Conservation (phyloP, 805 yeast species). For the Osmozyma mogii region DNA sequence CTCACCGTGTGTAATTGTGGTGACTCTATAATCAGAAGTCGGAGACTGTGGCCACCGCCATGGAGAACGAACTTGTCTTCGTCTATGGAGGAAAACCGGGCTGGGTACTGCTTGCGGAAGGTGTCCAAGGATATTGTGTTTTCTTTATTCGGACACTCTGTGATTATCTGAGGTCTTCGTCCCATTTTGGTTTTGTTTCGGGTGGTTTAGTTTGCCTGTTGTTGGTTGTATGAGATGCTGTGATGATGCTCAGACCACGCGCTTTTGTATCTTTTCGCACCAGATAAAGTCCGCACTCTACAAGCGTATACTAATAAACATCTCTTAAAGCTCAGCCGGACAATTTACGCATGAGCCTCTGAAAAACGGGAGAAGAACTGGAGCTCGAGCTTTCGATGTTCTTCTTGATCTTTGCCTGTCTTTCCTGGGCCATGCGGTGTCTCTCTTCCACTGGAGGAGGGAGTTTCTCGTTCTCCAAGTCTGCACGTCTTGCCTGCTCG, state of each 20-base stretch:
- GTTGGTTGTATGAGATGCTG: too few species aligned
- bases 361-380: constrained; percentile 29
- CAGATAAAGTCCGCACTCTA: too few species aligned
- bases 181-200: too few species aligned
- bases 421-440: constrained; percentile 35
- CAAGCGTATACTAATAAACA: too few species aligned
- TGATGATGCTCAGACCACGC: too few species aligned
- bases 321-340: too few species aligned
- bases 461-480: constrained; percentile 74
- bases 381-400: constrained; percentile 25
- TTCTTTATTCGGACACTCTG: constrained; percentile 31
- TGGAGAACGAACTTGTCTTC: constrained; percentile 35
- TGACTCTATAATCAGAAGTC: too few species aligned
- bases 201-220: too few species aligned
- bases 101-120: constrained; percentile 33
- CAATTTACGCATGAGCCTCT: constrained; percentile 29
- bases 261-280: too few species aligned
- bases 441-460: constrained; percentile 73
- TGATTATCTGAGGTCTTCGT: too few species aligned
- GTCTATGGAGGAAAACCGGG: constrained; percentile 24
- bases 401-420: constrained; percentile 34
- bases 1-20: too few species aligned
- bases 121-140: constrained; percentile 28
- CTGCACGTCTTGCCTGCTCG: constrained; percentile 77
- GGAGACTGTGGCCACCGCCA: constrained; percentile 36